phyloP scores from a whole-genome alignment of 306 rosid species.

The Vigna nakashimae region DNA sequence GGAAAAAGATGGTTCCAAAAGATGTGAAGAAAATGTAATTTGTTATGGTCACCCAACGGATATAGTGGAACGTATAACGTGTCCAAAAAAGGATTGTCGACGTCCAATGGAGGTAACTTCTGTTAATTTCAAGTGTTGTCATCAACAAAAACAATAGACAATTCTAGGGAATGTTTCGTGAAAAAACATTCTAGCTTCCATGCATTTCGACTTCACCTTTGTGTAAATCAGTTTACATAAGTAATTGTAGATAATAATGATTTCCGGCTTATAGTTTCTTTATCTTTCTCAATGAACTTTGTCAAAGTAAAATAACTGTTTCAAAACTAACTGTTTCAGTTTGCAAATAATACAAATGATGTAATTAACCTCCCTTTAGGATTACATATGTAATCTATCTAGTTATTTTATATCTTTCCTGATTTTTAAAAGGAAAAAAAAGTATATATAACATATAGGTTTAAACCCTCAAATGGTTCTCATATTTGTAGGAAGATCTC shows the following conservation, averaged over 20 bases:
- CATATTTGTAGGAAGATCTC: no score
- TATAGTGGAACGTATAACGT: background rate
- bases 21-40: slow-evolving; percentile 19
- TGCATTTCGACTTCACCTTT: background rate
- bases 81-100: slow-evolving; percentile 41
- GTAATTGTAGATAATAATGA: background rate
- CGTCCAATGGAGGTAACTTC: slow-evolving; percentile 38
- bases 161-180: background rate
- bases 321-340: no score
- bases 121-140: slow-evolving; percentile 42
- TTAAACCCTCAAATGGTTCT: no score
- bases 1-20: background rate
- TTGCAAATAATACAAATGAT: no score
- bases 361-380: no score
- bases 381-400: no score
- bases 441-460: no score
- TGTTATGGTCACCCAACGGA: background rate
- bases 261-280: background rate
- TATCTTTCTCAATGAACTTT: no score
- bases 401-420: no score
- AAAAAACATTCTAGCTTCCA: background rate
- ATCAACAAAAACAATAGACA: slow-evolving; percentile 1
- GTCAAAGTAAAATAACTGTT: no score
- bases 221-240: background rate
- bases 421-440: no score